A percentile compares a stretch with the other conserved stretches of the same genome.
These are phyloP conservation scores for Paradendryphiella salina DNA, from an alignment of 2,329 filamentous ascomycete species.

Conservation along the genomic window DNA sequence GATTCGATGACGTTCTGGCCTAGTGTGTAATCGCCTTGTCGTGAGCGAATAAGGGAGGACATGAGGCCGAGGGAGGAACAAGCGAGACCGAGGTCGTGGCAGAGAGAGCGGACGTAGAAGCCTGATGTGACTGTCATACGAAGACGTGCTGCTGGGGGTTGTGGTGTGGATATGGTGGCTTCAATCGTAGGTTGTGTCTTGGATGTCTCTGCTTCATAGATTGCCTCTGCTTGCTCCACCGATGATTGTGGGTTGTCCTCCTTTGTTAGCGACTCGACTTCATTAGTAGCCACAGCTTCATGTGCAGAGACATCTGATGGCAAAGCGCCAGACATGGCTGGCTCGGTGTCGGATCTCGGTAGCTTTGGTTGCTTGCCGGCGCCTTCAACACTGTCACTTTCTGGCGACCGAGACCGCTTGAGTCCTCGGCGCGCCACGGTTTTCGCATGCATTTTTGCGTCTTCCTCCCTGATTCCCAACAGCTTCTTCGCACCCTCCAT, in stretches of 20 bases:
- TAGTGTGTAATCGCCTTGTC: conserved; percentile 79
- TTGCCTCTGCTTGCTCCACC: not conserved
- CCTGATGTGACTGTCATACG: conserved; percentile 92
- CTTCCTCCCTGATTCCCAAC: conserved; percentile 46
- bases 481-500: conserved; percentile 75
- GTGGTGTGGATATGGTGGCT: conserved; percentile 4
- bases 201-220: not conserved
- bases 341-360: conserved; percentile 34
- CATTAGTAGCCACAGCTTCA: not conserved
- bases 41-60: conserved; percentile 77
- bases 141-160: conserved; percentile 73
- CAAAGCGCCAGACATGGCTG: conserved; percentile 41
- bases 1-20: conserved; percentile 75
- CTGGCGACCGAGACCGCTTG: conserved; percentile 30
- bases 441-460: conserved; percentile 22
- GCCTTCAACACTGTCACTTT: conserved; percentile 13
- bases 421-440: conserved; percentile 34
- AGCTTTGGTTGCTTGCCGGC: conserved; percentile 30
- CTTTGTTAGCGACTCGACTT: not conserved
- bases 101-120: conserved; percentile 94
- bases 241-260: conserved; percentile 1
- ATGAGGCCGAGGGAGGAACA: conserved; percentile 82
- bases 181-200: not conserved
- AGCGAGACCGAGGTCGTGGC: conserved; percentile 85
- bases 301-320: conserved; percentile 17